These are phyloP conservation scores for Botryotinia convoluta DNA, from an alignment of 2,329 filamentous ascomycete species.

Conservation along the genomic window DNA sequence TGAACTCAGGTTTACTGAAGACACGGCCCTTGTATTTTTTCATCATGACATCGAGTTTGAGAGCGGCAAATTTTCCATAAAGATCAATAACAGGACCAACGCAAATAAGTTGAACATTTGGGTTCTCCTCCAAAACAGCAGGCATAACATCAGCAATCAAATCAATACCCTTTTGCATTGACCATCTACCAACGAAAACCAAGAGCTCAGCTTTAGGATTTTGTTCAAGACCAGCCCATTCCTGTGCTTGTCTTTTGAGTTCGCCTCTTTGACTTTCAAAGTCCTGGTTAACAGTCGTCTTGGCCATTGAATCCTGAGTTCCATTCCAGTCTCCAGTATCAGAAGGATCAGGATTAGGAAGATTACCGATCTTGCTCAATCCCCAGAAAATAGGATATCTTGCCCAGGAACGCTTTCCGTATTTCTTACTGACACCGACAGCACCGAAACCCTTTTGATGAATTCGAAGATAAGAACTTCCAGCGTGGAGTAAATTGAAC, in stretches of 20 bases:
- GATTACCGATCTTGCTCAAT: constrained; percentile 64
- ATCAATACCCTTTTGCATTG: constrained; percentile 67
- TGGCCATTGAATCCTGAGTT: constrained; percentile 45
- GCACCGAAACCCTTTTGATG: constrained; percentile 67
- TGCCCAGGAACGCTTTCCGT: constrained; percentile 63
- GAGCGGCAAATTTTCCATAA: constrained; percentile 64
- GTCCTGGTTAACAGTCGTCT: constrained; percentile 52
- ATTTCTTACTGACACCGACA: constrained; percentile 66
- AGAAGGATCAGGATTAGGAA: constrained; percentile 67
- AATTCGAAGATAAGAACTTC: constrained; percentile 62
- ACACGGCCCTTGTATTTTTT: constrained; percentile 60
- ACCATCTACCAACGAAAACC: constrained; percentile 69
- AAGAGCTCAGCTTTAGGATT: constrained; percentile 62
- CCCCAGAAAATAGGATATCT: constrained; percentile 68
- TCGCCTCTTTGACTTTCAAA: constrained; percentile 53
- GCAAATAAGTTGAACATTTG: constrained; percentile 59
- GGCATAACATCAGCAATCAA: constrained; percentile 67
- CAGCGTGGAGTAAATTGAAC: constrained; percentile 63
- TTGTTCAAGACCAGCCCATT: constrained; percentile 63
- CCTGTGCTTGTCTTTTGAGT: constrained; percentile 59
- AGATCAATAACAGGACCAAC: constrained; percentile 66
- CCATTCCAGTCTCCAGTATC: constrained; percentile 55
- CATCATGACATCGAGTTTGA: constrained; percentile 64
- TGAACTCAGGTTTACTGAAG: constrained; percentile 67
- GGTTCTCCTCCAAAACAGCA: constrained; percentile 57